Evolutionary conservation across 257 asterid genomes (phyloP), one percentile per base, ranked within the genome.

Genomic region (Solanum stenotomum): DNA sequence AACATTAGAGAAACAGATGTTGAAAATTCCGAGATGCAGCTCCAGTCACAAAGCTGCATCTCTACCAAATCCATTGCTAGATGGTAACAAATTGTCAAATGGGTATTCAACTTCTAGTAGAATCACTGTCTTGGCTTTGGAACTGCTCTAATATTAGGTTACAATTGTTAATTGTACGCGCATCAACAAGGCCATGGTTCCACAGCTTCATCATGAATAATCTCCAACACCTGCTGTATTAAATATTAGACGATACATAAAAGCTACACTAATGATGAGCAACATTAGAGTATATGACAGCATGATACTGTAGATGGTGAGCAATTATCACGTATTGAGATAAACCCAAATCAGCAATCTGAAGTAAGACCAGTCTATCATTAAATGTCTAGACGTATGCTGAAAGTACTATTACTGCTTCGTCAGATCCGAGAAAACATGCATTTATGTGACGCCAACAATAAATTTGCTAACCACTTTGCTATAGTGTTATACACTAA

Each of bases 181-280:
- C 94, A 89, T 95, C 99, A 56, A 97, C 95, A 25, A 97, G 96
- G 25, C 99, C 99, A 67, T 97, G 98, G 84, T 94, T 97, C 99
- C 99, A 97, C 14, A 97, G 92, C 88, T 97, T 97, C 65, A 93
- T 88, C 99, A 97, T 95, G 71, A 95, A 95, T 67, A 97, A 90
- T 91, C 96, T 95, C 99, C 99, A 97, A 87, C 99, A 95, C 98
- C 99, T 97, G 92, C 88, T 87, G 89, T 88, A 89, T 46, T 15
- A 37, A 56, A 42, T 2, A 79, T 10, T 13, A 22, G 31, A 61
- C 44, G 16, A 70, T 7, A 37, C 27, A 75, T 27, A 52, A 87
- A 44, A 44, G 46, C 84, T 81, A 46, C 85, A 18, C 40, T 27
- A 13, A 18, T 10, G 15, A 79, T 44, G 27, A 79, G 68, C 27